A percentile compares a stretch with the other conserved stretches of the same genome.
These are phyloP conservation scores for Pichia membranifaciens DNA, from an alignment of 805 yeast species.

Conservation along the genomic window DNA sequence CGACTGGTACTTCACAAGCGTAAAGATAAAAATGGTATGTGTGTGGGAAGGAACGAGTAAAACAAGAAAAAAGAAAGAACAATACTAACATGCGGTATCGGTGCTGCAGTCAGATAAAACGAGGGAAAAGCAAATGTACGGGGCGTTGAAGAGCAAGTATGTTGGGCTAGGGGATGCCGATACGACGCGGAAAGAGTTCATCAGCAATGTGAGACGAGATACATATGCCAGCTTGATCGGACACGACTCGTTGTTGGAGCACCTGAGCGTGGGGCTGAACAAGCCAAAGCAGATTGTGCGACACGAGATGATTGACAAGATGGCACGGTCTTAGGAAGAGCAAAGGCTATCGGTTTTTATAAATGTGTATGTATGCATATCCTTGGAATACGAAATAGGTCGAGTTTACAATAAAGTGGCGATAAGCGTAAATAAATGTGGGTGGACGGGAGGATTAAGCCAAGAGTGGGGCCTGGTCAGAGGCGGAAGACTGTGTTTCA, in stretches of 20 bases:
- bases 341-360: neutral
- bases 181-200: constrained; percentile 66
- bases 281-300: constrained; percentile 34
- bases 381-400: neutral
- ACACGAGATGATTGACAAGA: constrained; percentile 33
- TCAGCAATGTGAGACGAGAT: constrained; percentile 60
- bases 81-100: no score
- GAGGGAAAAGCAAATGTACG: constrained; percentile 6
- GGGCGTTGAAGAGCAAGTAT: constrained; percentile 45
- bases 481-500: constrained; percentile 7
- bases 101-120: neutral
- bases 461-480: constrained; percentile 32
- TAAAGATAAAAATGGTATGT: no score
- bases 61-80: no score
- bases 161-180: constrained; percentile 73
- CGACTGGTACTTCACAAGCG: no score
- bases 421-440: neutral
- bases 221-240: constrained; percentile 57
- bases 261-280: constrained; percentile 47
- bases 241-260: constrained; percentile 49
- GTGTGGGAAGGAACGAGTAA: no score
- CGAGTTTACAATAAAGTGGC: neutral
- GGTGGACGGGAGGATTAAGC: constrained; percentile 11
- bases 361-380: neutral
- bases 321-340: constrained; percentile 25